These are phyloP conservation scores for Claviceps pusilla DNA, from an alignment of 2,329 filamentous ascomycete genomes.

Conservation along the genomic window DNA sequence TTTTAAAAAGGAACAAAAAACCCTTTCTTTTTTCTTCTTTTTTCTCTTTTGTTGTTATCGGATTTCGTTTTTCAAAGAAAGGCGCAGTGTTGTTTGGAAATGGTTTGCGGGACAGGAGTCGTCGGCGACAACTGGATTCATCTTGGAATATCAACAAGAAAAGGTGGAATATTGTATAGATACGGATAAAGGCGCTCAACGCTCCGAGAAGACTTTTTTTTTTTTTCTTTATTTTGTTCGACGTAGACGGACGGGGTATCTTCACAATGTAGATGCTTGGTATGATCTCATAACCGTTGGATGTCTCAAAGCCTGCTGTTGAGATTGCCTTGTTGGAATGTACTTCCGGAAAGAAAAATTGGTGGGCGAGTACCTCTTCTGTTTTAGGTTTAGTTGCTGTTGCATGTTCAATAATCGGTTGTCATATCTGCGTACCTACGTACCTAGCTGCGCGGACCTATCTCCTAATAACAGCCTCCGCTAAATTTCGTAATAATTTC, in stretches of 20 bases:
- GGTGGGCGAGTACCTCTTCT: too few relatives aligned
- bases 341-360: too few relatives aligned
- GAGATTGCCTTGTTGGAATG: background rate
- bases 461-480: too few relatives aligned
- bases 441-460: too few relatives aligned
- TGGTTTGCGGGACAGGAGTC: slow-evolving; percentile 5
- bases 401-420: too few relatives aligned
- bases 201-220: slow-evolving; percentile 2
- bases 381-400: too few relatives aligned
- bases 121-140: slow-evolving; percentile 5
- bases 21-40: too few relatives aligned
- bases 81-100: background rate
- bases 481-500: too few relatives aligned
- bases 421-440: too few relatives aligned
- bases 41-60: background rate
- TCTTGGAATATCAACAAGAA: background rate
- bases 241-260: background rate
- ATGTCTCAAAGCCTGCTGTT: background rate
- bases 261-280: background rate
- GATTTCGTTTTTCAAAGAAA: background rate
- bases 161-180: slow-evolving; percentile 1
- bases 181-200: slow-evolving; percentile 6
- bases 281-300: background rate
- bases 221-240: background rate
- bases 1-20: background rate